Conservation (phyloP, 2,329 filamentous ascomycete genomes). For the Endocalyx cinctus region DNA sequence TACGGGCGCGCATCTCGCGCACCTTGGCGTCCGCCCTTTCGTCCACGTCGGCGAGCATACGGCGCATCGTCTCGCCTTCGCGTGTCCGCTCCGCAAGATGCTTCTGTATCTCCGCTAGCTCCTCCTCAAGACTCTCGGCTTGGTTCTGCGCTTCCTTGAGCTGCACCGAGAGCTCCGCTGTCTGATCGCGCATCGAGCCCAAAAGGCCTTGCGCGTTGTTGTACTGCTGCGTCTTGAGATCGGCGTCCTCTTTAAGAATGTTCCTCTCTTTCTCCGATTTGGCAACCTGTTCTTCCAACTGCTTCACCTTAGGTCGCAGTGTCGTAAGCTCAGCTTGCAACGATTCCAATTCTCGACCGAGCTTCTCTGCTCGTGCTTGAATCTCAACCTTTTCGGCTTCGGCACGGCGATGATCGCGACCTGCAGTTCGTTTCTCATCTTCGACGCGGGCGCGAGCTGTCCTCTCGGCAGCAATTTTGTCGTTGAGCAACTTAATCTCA, state of each 20-base stretch:
- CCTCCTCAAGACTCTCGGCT: constrained; percentile 84
- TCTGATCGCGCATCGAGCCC: constrained; percentile 90
- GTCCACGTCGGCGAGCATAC: constrained; percentile 82
- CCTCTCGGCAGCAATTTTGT: constrained; percentile 72
- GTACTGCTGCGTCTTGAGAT: constrained; percentile 82
- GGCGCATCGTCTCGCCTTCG: constrained; percentile 91
- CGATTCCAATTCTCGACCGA: constrained; percentile 63
- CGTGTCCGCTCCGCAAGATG: constrained; percentile 82
- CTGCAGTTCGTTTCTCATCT: constrained; percentile 68
- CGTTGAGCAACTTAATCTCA: constrained; percentile 73
- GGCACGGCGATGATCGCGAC: constrained; percentile 71
- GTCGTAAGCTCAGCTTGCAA: constrained; percentile 69
- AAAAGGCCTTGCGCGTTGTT: constrained; percentile 79
- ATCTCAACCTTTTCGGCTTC: constrained; percentile 78
- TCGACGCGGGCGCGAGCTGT: constrained; percentile 69
- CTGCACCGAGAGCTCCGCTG: constrained; percentile 80
- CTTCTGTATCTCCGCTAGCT: constrained; percentile 81
- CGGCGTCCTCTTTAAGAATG: constrained; percentile 69
- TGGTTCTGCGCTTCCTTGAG: constrained; percentile 83
- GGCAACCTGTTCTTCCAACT: constrained; percentile 69
- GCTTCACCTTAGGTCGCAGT: constrained; percentile 55
- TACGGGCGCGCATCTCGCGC: constrained; percentile 80
- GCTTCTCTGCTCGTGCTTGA: constrained; percentile 67
- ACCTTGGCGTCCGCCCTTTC: constrained; percentile 75
- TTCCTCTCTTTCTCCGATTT: constrained; percentile 65